A percentile compares a stretch with the other conserved stretches of the same genome.
phyloP scores from a whole-genome alignment of 305 asterid species.

The Striga hermonthica region DNA sequence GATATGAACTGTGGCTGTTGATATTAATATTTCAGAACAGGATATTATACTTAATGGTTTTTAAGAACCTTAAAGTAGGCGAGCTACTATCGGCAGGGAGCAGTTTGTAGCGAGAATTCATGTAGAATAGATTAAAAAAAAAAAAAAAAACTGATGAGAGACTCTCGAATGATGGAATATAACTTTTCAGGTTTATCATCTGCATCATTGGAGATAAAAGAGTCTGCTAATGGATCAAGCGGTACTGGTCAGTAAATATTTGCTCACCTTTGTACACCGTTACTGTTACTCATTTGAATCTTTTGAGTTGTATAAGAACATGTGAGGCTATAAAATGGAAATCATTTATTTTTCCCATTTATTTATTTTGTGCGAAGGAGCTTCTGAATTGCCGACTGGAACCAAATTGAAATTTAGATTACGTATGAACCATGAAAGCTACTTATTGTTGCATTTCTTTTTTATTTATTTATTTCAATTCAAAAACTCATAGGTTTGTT shows the following conservation, averaged over 20 bases:
- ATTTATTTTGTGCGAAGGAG: too few relatives aligned
- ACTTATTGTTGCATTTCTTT: conserved; percentile 18
- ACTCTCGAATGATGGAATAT: conserved; percentile 20
- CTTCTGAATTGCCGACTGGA: conserved; percentile 7
- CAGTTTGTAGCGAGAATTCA: neutral
- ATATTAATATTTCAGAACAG: neutral
- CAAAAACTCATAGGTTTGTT: conserved; percentile 61
- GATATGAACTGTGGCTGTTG: conserved; percentile 10
- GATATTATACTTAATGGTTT: conserved; percentile 16
- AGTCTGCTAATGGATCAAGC: conserved; percentile 49
- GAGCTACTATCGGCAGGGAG: conserved; percentile 6
- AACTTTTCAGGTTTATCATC: conserved; percentile 72
- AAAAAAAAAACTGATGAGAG: neutral
- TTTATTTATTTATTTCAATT: too few relatives aligned
- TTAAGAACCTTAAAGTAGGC: conserved; percentile 2
- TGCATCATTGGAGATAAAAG: conserved; percentile 75
- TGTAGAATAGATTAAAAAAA: neutral
- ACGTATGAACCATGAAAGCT: conserved; percentile 6
- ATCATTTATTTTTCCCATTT: too few relatives aligned
- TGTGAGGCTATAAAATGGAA: too few relatives aligned
- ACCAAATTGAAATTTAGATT: conserved; percentile 13
- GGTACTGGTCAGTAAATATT: conserved; percentile 53
- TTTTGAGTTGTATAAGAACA: neutral
- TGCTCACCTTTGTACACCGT: neutral
- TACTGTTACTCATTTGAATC: conserved; percentile 11